phyloP scores from a whole-genome alignment of 2,329 filamentous ascomycete species.

The Fusarium subtropicale region DNA sequence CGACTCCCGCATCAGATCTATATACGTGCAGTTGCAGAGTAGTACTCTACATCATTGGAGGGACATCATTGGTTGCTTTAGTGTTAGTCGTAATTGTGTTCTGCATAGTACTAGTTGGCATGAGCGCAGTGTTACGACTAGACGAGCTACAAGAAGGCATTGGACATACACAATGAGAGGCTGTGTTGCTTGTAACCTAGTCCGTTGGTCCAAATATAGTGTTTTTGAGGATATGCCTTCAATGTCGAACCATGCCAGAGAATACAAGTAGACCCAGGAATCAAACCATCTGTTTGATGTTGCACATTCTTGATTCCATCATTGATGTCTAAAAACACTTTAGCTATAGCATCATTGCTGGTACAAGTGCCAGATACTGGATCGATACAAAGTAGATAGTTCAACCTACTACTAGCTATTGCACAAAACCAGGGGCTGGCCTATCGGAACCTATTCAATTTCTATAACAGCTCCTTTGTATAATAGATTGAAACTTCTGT shows the following conservation, averaged over 20 bases:
- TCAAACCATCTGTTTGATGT: too few species aligned
- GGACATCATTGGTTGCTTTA: background rate
- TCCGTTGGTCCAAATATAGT: background rate
- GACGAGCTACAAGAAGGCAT: background rate
- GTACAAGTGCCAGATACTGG: background rate
- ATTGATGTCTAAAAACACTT: background rate
- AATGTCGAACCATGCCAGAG: background rate
- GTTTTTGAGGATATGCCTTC: background rate
- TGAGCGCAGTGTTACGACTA: background rate
- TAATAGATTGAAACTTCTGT: background rate
- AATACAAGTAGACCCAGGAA: background rate
- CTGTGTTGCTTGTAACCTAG: too few species aligned
- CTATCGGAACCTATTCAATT: background rate
- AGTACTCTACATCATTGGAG: background rate
- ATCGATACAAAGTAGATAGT: background rate
- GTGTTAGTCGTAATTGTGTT: background rate
- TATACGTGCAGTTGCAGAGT: background rate
- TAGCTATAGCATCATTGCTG: background rate
- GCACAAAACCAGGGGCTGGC: background rate
- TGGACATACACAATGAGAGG: background rate
- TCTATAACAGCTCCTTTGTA: background rate
- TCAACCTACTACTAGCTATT: background rate
- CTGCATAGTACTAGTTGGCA: background rate
- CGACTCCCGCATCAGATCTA: constrained; percentile 6
- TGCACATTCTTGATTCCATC: background rate